A percentile compares a stretch with the other conserved stretches of the same genome.
Conservation (phyloP, 805 yeast species). For the Wickerhamomyces xylosicus region DNA sequence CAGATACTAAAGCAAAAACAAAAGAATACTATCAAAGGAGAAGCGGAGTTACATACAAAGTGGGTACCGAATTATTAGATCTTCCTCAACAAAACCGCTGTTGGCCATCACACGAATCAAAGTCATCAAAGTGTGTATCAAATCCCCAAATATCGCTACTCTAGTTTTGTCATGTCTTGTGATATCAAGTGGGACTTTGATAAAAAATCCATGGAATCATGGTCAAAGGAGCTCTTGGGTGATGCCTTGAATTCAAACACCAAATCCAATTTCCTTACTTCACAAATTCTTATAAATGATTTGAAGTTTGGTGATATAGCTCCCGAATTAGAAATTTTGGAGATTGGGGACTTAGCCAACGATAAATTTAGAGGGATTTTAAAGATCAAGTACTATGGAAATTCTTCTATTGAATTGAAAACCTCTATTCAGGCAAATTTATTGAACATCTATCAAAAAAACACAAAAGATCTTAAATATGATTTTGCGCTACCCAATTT, state of each 20-base stretch:
- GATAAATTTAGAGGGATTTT: slow-evolving; percentile 78
- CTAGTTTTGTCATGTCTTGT: slow-evolving; percentile 47
- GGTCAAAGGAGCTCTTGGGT: slow-evolving; percentile 56
- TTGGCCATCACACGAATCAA: too few species aligned
- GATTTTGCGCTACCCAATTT: slow-evolving; percentile 59
- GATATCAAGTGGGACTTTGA: slow-evolving; percentile 73
- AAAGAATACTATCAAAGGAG: too few species aligned
- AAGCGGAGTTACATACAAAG: too few species aligned
- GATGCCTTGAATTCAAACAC: slow-evolving; percentile 68
- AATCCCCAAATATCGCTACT: too few species aligned
- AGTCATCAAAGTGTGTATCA: too few species aligned
- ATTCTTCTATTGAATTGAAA: slow-evolving; percentile 62
- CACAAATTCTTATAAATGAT: slow-evolving; percentile 56
- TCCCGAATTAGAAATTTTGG: slow-evolving; percentile 69
- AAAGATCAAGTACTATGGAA: slow-evolving; percentile 67
- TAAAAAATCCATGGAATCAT: slow-evolving; percentile 46
- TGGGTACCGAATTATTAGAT: too few species aligned
- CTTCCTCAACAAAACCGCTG: too few species aligned
- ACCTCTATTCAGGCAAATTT: slow-evolving; percentile 84
- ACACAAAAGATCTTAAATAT: slow-evolving; percentile 21
- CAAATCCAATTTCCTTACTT: slow-evolving; percentile 60
- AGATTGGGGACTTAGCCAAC: slow-evolving; percentile 69
- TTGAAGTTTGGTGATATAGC: slow-evolving; percentile 65
- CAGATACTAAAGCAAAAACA: too few species aligned
- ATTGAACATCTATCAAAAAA: slow-evolving; percentile 46